A percentile compares a stretch with the other conserved stretches of the same genome.
These are phyloP conservation scores for Phialemonium atrogriseum DNA, from an alignment of 2,329 filamentous ascomycete species.

Conservation along the genomic window DNA sequence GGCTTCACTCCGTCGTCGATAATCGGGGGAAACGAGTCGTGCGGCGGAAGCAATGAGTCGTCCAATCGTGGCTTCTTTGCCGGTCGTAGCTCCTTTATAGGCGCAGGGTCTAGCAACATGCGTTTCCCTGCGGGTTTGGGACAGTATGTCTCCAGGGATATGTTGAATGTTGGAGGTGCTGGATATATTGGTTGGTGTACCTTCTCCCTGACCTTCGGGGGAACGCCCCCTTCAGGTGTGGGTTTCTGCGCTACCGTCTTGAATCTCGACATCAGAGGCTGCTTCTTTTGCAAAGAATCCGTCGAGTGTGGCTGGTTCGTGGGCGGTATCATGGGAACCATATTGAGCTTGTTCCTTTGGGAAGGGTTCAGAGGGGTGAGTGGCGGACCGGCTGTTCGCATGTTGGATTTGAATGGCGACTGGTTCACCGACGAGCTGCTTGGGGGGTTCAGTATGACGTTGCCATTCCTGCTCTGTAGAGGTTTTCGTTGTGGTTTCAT, in stretches of 20 bases:
- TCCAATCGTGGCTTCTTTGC: constrained; percentile 62
- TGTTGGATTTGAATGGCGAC: constrained; percentile 61
- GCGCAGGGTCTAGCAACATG: constrained; percentile 62
- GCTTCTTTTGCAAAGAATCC: constrained; percentile 63
- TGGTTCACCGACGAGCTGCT: constrained; percentile 41
- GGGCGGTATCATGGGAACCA: constrained; percentile 60
- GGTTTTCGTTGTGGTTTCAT: constrained; percentile 39
- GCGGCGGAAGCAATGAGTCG: constrained; percentile 51
- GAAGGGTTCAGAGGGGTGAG: constrained; percentile 48
- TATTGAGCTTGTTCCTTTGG: constrained; percentile 54
- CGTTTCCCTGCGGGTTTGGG: constrained; percentile 50
- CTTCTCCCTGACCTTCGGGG: constrained; percentile 47
- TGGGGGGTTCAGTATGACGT: constrained; percentile 60
- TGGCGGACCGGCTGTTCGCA: constrained; percentile 48
- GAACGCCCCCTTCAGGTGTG: constrained; percentile 29
- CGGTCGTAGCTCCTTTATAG: constrained; percentile 59
- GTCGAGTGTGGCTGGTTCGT: constrained; percentile 43
- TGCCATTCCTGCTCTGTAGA: constrained; percentile 44
- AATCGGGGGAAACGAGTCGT: constrained; percentile 72
- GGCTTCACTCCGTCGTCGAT: constrained; percentile 86
- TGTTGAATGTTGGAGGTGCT: constrained; percentile 35
- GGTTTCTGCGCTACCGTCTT: constrained; percentile 49
- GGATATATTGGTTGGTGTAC: constrained; percentile 42
- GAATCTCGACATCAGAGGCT: constrained; percentile 48
- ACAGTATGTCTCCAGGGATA: constrained; percentile 44